A percentile compares a stretch with the other conserved stretches of the same genome.
These are phyloP conservation scores for Cyberlindnera maritima DNA, from an alignment of 805 yeast genomes.

Conservation along the genomic window DNA sequence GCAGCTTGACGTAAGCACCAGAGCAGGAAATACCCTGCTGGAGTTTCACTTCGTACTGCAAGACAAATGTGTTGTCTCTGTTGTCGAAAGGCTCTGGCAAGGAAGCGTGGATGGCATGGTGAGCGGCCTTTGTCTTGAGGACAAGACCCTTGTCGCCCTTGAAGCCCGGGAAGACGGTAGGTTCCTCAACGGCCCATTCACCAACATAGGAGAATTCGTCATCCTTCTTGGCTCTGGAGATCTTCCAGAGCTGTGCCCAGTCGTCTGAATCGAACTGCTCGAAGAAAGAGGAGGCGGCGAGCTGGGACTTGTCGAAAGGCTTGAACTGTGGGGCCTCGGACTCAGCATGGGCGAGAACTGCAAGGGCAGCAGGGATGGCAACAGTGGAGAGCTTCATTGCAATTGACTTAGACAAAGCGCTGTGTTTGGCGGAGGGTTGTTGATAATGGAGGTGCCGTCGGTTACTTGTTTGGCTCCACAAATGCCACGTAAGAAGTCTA, in stretches of 20 bases:
- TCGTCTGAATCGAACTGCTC: constrained; percentile 57
- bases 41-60: constrained; percentile 86
- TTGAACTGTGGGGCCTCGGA: constrained; percentile 29
- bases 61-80: constrained; percentile 62
- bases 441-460: too few relatives aligned
- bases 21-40: constrained; percentile 82
- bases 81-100: constrained; percentile 59
- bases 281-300: constrained; percentile 48
- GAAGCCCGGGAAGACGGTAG: constrained; percentile 56
- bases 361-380: constrained; percentile 25
- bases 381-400: constrained; percentile 25
- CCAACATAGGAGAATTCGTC: constrained; percentile 65
- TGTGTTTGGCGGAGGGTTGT: too few relatives aligned
- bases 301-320: constrained; percentile 35
- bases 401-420: not conserved
- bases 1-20: constrained; percentile 82
- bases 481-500: constrained; percentile 2
- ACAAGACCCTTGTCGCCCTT: constrained; percentile 73
- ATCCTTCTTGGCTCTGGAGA: constrained; percentile 54
- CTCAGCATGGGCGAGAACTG: constrained; percentile 19
- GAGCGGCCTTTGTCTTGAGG: constrained; percentile 70
- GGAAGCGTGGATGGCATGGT: constrained; percentile 73
- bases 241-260: constrained; percentile 48
- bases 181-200: constrained; percentile 71
- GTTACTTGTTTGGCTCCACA: not conserved